These are phyloP conservation scores for Arthrobotrys iridis DNA, from an alignment of 2,329 filamentous ascomycete genomes.

Conservation along the genomic window DNA sequence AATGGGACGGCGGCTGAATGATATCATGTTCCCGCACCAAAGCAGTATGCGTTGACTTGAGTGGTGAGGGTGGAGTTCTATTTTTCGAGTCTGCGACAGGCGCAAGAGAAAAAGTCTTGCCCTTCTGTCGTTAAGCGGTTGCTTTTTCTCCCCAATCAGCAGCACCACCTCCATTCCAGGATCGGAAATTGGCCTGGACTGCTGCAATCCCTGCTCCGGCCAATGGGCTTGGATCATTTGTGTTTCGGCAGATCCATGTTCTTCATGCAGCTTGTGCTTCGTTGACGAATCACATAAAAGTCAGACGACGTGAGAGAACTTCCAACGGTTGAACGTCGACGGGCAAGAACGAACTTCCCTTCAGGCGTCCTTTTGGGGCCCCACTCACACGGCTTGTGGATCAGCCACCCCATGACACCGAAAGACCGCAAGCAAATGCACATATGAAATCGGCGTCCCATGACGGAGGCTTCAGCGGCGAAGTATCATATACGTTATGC, in stretches of 20 bases:
- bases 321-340: slow-evolving; percentile 19
- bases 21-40: slow-evolving; percentile 48
- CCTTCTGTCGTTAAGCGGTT: slow-evolving; percentile 23
- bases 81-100: slow-evolving; percentile 41
- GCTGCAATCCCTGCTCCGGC: slow-evolving; percentile 47
- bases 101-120: slow-evolving; percentile 10
- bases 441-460: slow-evolving; percentile 44
- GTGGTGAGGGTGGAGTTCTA: slow-evolving; percentile 38
- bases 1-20: slow-evolving; percentile 49
- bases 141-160: slow-evolving; percentile 20
- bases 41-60: slow-evolving; percentile 20
- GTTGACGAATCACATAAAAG: slow-evolving; percentile 46
- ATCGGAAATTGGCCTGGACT: slow-evolving; percentile 52
- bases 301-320: slow-evolving; percentile 41
- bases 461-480: slow-evolving; percentile 40
- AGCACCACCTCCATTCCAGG: slow-evolving; percentile 6
- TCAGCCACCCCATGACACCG: slow-evolving; percentile 51
- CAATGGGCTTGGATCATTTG: slow-evolving; percentile 35
- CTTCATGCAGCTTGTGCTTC: slow-evolving; percentile 26
- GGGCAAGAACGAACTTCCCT: slow-evolving; percentile 8
- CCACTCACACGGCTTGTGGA: slow-evolving; percentile 53
- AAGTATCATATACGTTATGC: background rate
- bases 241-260: slow-evolving; percentile 52
- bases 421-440: slow-evolving; percentile 42
- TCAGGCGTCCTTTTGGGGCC: slow-evolving; percentile 13